These are phyloP conservation scores for Bipolaris bicolor DNA, from an alignment of 2,329 filamentous ascomycete species.

Conservation along the genomic window DNA sequence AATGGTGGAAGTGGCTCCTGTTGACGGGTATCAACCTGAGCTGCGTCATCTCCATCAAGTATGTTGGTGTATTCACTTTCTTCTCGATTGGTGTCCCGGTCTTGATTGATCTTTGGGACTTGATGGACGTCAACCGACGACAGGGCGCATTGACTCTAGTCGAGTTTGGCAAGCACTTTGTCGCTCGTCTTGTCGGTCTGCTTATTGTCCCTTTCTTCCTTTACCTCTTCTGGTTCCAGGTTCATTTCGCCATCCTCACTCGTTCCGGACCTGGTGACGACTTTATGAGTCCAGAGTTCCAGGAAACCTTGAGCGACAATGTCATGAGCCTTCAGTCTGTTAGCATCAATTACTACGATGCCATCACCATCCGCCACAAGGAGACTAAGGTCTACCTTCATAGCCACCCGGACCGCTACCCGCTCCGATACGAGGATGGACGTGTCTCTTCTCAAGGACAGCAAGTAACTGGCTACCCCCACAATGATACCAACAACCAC, in stretches of 20 bases:
- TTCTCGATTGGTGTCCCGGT: slow-evolving; percentile 96
- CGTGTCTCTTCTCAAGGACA: slow-evolving; percentile 96
- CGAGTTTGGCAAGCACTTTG: slow-evolving; percentile 88
- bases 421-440: slow-evolving; percentile 94
- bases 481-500: slow-evolving; percentile 98
- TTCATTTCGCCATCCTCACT: slow-evolving; percentile 89
- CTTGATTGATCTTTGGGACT: slow-evolving; percentile 90
- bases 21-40: slow-evolving; percentile 92
- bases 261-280: slow-evolving; percentile 94
- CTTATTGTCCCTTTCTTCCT: slow-evolving; percentile 94
- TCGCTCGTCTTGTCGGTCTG: slow-evolving; percentile 81
- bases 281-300: slow-evolving; percentile 98
- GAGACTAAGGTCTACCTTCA: slow-evolving; percentile 96
- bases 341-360: slow-evolving; percentile 87
- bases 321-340: slow-evolving; percentile 86
- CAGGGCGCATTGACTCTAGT: slow-evolving; percentile 79
- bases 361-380: slow-evolving; percentile 88
- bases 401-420: slow-evolving; percentile 88
- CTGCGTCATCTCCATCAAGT: slow-evolving; percentile 98
- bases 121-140: slow-evolving; percentile 85
- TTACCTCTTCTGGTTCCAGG: slow-evolving; percentile 99
- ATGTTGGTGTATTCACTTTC: slow-evolving; percentile 95
- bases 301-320: slow-evolving; percentile 96
- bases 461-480: slow-evolving; percentile 96
- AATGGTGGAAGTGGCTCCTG: slow-evolving; percentile 99